Evolutionary conservation across 768 basidiomycete genomes (phyloP), one percentile per base, ranked within the genome.

Genomic region (Rossbeevera mucosa): DNA sequence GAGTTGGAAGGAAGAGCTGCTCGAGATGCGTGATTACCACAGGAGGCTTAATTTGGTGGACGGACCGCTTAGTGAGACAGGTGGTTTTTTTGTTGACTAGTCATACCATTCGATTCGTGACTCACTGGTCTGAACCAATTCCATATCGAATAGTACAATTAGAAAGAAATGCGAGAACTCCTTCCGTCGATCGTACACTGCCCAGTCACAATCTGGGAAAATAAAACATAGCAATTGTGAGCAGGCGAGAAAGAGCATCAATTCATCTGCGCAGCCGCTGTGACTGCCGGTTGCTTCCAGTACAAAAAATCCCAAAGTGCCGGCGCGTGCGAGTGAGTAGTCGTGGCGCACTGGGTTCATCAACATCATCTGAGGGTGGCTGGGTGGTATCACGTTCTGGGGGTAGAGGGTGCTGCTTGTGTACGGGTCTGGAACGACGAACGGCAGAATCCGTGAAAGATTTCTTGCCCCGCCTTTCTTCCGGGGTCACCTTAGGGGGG

Each of bases 1-100:
- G 47, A 60, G 54, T 1, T 80, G 78, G 76, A 70, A 72, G 55
- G 60, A 69, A 22, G 77, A 78, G 50, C 52, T 79, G 22, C 59
- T 65, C 31, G 62, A 48, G 11, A 61, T 80, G 28, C 29, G 36
- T 24, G 28, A 54, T 25, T 26, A 14, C 5, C 44, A 20, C 12
- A 46, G 44, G 21, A 46, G 9, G 25, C 41, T 36, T 28, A 49
- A 42, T 36, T 29, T 50, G 28, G 47, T 31, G 30, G 18, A 25
- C 7, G 51, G 20, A 24, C 31, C 43, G 36, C 44, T 59, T 18
- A 48, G 51, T 40, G 22, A 59, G 28, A 58, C 58, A 44, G 60
- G 62, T 2, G 64, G 62, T 28, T 21, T 69, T 33, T 69, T 74
- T 50, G 55, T 54, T 7, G 65, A 71, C 43, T 69, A 42, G 40